Evolutionary conservation across 2,329 filamentous ascomycete species (phyloP).

Genomic region (Fusarium sp.): DNA sequence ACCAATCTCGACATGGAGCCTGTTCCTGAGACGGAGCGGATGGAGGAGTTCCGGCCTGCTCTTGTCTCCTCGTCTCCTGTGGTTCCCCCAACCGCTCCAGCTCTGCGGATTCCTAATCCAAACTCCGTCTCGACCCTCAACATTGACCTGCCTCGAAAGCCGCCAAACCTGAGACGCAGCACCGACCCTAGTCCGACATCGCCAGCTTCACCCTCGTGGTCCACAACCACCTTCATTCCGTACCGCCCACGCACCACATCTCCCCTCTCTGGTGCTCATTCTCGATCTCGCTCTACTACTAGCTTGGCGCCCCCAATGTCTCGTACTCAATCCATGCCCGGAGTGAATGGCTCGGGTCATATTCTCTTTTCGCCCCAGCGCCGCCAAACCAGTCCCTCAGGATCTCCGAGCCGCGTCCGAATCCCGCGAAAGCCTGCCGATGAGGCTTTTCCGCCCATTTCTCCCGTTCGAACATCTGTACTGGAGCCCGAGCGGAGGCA

Average conservation of each 20-base stretch:
- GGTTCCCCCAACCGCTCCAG: conserved; percentile 64
- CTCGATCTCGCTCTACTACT: conserved; percentile 68
- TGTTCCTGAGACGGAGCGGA: conserved; percentile 75
- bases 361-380: conserved; percentile 66
- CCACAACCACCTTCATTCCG: conserved; percentile 59
- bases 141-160: conserved; percentile 61
- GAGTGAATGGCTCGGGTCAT: conserved; percentile 70
- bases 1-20: conserved; percentile 67
- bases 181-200: conserved; percentile 68
- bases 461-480: conserved; percentile 66
- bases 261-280: conserved; percentile 68
- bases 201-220: conserved; percentile 63
- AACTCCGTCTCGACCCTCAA: conserved; percentile 54
- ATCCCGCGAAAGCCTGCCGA: conserved; percentile 68
- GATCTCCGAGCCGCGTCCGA: conserved; percentile 65
- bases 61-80: conserved; percentile 58
- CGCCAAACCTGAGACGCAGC: conserved; percentile 66
- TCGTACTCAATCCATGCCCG: conserved; percentile 73
- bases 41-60: conserved; percentile 73
- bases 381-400: conserved; percentile 66
- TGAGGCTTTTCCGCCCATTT: conserved; percentile 69
- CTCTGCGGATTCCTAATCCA: conserved; percentile 61
- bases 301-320: conserved; percentile 69
- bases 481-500: conserved; percentile 63
- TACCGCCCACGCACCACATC: conserved; percentile 74